A percentile compares a stretch with the other conserved stretches of the same genome.
These are phyloP conservation scores for Vigna angularis DNA, from an alignment of 306 rosid species.

Conservation along the genomic window DNA sequence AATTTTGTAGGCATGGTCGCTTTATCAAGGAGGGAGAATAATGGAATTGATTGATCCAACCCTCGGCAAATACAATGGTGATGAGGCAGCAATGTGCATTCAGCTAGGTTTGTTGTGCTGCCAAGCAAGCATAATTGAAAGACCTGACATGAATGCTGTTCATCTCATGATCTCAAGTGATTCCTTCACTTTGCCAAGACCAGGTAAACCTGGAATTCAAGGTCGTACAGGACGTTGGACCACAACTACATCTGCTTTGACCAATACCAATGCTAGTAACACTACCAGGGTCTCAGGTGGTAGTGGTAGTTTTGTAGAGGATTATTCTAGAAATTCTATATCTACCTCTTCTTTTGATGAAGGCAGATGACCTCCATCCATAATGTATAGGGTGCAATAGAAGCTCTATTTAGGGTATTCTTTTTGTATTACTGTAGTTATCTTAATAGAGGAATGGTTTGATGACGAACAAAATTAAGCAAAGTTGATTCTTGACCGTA, in stretches of 20 bases:
- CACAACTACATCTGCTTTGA: conserved; percentile 57
- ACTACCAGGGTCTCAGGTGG: conserved; percentile 64
- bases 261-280: conserved; percentile 62
- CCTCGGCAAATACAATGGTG: conserved; percentile 60
- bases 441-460: not conserved
- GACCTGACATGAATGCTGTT: conserved; percentile 89
- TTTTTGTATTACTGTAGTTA: conserved; percentile 3
- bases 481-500: too few species aligned
- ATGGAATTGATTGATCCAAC: conserved; percentile 69
- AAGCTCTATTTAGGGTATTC: conserved; percentile 11
- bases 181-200: conserved; percentile 77
- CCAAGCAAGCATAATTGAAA: conserved; percentile 61
- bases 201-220: conserved; percentile 78
- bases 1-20: conserved; percentile 77
- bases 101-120: conserved; percentile 91
- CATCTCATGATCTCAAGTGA: conserved; percentile 87
- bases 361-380: conserved; percentile 57
- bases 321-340: conserved; percentile 79
- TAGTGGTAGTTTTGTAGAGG: conserved; percentile 62
- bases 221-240: conserved; percentile 80
- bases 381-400: conserved; percentile 6
- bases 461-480: not conserved
- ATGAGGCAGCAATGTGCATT: conserved; percentile 90
- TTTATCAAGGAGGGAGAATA: conserved; percentile 65
- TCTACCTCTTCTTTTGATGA: conserved; percentile 78